A percentile compares a stretch with the other conserved stretches of the same genome.
Evolutionary conservation across 1,284 basidiomycete species (phyloP).

Genomic region (Xerocomus nothofagi): DNA sequence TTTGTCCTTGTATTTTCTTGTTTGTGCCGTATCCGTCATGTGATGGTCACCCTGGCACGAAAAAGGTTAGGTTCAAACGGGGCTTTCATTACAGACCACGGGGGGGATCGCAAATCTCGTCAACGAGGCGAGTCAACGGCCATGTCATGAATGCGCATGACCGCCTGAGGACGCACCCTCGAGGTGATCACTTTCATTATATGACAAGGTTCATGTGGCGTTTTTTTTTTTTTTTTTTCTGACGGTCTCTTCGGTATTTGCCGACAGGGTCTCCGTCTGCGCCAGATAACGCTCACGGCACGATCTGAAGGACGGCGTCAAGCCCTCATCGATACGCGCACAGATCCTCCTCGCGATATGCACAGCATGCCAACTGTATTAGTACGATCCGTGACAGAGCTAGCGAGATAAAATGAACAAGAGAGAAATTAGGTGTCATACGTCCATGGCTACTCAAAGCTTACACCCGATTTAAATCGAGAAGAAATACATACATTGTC

Average conservation of each 20-base stretch:
- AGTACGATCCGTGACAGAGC: neutral
- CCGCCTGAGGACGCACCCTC: conserved; percentile 12
- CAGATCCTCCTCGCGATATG: conserved; percentile 1
- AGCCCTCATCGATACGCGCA: conserved; percentile 1
- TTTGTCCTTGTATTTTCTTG: conserved; percentile 24
- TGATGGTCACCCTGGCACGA: conserved; percentile 21
- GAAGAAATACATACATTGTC: conserved; percentile 27
- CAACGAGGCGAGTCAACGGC: conserved; percentile 11
- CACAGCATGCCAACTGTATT: conserved; percentile 13
- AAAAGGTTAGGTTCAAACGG: conserved; percentile 30
- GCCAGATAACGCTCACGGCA: conserved; percentile 13
- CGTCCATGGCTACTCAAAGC: conserved; percentile 13
- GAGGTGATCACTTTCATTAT: conserved; percentile 24
- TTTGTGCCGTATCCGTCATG: conserved; percentile 22
- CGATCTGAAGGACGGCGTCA: conserved; percentile 10
- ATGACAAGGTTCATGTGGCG: conserved; percentile 34
- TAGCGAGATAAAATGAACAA: conserved; percentile 14
- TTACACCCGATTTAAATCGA: conserved; percentile 21
- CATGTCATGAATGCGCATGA: conserved; percentile 6
- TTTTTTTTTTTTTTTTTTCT: no score
- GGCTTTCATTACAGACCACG: conserved; percentile 21
- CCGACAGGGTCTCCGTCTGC: conserved; percentile 7
- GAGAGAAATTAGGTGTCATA: conserved; percentile 1
- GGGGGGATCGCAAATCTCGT: conserved; percentile 5
- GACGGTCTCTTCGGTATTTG: conserved; percentile 18